Evolutionary conservation across 2,329 filamentous ascomycete species (phyloP).

Genomic region (Hymenoscyphus albidus): DNA sequence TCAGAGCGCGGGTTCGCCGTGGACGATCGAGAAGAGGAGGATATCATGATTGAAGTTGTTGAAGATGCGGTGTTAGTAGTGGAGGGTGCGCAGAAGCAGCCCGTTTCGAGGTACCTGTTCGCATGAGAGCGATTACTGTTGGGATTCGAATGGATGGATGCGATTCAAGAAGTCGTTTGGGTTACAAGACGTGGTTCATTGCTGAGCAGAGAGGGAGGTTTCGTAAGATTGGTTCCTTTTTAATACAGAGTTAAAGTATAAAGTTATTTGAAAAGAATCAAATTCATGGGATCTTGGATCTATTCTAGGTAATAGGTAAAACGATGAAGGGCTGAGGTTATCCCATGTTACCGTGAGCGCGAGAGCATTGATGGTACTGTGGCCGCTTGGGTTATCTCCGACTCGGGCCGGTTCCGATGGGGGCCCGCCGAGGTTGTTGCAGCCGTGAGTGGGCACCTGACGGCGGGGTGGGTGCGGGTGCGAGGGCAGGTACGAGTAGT

Average conservation of each 20-base stretch:
- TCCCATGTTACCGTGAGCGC: background rate
- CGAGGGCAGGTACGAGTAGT: too few relatives aligned
- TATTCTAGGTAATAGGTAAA: slow-evolving; percentile 1
- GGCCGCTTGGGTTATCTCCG: slow-evolving; percentile 4
- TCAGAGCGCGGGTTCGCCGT: slow-evolving; percentile 11
- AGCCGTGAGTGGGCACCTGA: too few relatives aligned
- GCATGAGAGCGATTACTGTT: slow-evolving; percentile 15
- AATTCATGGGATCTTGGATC: background rate
- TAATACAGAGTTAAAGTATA: background rate
- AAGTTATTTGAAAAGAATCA: background rate
- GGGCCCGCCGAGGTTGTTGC: background rate
- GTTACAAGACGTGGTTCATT: background rate
- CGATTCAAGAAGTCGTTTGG: slow-evolving; percentile 4
- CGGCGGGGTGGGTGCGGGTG: too few relatives aligned
- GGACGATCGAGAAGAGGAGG: slow-evolving; percentile 15
- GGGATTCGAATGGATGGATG: background rate
- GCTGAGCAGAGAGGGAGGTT: background rate
- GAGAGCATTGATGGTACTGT: slow-evolving; percentile 2
- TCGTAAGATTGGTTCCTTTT: background rate
- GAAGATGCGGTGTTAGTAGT: background rate
- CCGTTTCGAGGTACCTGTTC: slow-evolving; percentile 9
- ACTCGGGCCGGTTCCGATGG: background rate
- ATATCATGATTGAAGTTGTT: slow-evolving; percentile 16
- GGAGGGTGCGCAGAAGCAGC: slow-evolving; percentile 16
- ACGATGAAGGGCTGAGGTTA: background rate